Conservation (phyloP, 768 basidiomycete species). For the Hericium rajendrae region DNA sequence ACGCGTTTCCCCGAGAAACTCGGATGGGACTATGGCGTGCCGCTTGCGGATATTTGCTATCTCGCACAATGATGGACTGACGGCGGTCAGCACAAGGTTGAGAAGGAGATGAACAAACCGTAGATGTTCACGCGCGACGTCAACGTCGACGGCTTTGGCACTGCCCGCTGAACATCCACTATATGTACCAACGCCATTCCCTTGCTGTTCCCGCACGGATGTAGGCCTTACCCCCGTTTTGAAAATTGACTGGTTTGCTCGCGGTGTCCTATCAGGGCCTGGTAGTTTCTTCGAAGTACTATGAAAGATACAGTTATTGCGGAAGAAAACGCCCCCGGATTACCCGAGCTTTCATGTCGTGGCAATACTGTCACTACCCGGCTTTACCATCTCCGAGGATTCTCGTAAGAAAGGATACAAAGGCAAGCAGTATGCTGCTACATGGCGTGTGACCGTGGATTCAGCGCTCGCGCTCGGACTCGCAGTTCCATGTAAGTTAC, state of each 20-base stretch:
- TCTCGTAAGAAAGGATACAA: conserved; percentile 14
- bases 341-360: conserved; percentile 23
- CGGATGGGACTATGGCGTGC: conserved; percentile 39
- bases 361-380: conserved; percentile 16
- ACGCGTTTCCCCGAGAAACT: conserved; percentile 46
- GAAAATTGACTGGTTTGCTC: too few relatives aligned
- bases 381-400: conserved; percentile 20
- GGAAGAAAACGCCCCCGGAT: conserved; percentile 10
- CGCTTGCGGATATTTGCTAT: conserved; percentile 14
- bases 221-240: conserved; percentile 18
- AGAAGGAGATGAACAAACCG: conserved; percentile 21
- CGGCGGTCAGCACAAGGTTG: conserved; percentile 18
- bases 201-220: conserved; percentile 48
- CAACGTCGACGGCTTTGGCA: conserved; percentile 21
- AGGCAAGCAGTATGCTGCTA: conserved; percentile 16
- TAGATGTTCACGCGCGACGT: conserved; percentile 25
- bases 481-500: too few relatives aligned
- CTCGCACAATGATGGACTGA: conserved; percentile 19
- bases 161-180: conserved; percentile 25
- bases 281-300: conserved; percentile 41
- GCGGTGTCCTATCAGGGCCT: conserved; percentile 31
- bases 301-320: conserved; percentile 15
- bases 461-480: too few relatives aligned
- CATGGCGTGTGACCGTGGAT: too few relatives aligned
- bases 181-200: conserved; percentile 47